Evolutionary conservation across 164 flowering plant species (phyloP).

Genomic region (Malania oleifera): DNA sequence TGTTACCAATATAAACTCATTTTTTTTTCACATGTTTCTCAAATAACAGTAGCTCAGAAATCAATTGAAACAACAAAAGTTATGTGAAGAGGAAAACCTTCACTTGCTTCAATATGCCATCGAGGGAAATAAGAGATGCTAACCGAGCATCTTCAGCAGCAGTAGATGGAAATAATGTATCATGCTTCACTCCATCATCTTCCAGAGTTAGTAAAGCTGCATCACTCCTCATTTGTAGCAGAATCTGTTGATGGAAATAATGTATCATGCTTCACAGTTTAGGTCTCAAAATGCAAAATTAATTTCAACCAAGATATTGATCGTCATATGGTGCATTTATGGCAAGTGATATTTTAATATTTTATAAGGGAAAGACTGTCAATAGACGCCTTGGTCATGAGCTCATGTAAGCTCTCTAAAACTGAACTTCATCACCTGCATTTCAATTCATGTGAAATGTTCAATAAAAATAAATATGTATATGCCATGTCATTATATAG

Average conservation of each 20-base stretch:
- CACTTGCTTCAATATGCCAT: constrained; percentile 85
- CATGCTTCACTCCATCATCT: no score
- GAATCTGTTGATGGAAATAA: constrained; percentile 43
- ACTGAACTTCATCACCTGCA: not conserved
- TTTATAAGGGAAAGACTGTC: not conserved
- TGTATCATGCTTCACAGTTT: constrained; percentile 3
- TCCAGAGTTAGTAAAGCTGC: constrained; percentile 56
- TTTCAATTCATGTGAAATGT: no score
- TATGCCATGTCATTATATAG: no score
- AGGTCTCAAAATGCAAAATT: not conserved
- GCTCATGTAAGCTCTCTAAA: not conserved
- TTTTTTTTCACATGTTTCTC: not conserved
- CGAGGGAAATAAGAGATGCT: constrained; percentile 93
- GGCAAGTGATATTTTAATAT: not conserved
- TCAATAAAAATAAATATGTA: no score
- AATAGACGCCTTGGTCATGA: no score
- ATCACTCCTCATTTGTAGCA: constrained; percentile 92
- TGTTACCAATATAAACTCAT: constrained; percentile 19
- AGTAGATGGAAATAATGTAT: constrained; percentile 81
- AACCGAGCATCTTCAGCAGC: constrained; percentile 95
- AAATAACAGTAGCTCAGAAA: not conserved
- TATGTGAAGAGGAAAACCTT: constrained; percentile 48
- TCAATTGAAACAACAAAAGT: not conserved
- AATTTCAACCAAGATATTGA: not conserved
- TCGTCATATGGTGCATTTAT: not conserved